Conservation (phyloP, 768 basidiomycete species). For the Russula vinacea region DNA sequence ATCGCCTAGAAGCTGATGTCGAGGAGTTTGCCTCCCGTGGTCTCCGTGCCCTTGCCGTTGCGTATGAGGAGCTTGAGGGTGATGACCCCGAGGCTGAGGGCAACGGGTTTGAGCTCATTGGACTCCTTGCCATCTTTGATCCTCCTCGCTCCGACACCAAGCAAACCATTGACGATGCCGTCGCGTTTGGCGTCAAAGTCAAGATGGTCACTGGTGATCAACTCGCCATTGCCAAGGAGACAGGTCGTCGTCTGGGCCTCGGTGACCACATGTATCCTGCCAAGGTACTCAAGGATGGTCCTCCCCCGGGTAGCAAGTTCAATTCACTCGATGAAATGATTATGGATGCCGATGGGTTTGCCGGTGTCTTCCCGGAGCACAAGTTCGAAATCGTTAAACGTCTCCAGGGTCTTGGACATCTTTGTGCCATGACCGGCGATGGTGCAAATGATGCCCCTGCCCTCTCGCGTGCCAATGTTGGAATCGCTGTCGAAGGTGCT, state of each 20-base stretch:
- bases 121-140: slow-evolving; percentile 96
- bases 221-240: slow-evolving; percentile 99
- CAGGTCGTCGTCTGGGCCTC: slow-evolving; percentile 94
- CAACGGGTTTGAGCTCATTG: slow-evolving; percentile 95
- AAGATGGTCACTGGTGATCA: slow-evolving; percentile 99
- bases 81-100: slow-evolving; percentile 83
- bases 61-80: slow-evolving; percentile 87
- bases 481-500: slow-evolving; percentile 99
- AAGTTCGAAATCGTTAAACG: slow-evolving; percentile 99
- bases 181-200: slow-evolving; percentile 93
- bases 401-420: slow-evolving; percentile 91
- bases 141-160: slow-evolving; percentile 98
- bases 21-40: slow-evolving; percentile 95
- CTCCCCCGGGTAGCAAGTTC: slow-evolving; percentile 82
- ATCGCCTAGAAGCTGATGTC: slow-evolving; percentile 88
- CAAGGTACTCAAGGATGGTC: slow-evolving; percentile 98
- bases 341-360: slow-evolving; percentile 98
- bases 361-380: slow-evolving; percentile 99
- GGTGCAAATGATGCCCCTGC: slow-evolving; percentile 99
- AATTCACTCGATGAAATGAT: slow-evolving; percentile 93
- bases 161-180: slow-evolving; percentile 96
- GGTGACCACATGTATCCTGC: slow-evolving; percentile 99
- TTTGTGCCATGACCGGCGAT: slow-evolving; percentile 99
- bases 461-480: slow-evolving; percentile 96
- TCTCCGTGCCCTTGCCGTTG: slow-evolving; percentile 95